Evolutionary conservation across 1,284 basidiomycete species (phyloP), one percentile per base, ranked within the genome.

Genomic region (Coniophora puteana): DNA sequence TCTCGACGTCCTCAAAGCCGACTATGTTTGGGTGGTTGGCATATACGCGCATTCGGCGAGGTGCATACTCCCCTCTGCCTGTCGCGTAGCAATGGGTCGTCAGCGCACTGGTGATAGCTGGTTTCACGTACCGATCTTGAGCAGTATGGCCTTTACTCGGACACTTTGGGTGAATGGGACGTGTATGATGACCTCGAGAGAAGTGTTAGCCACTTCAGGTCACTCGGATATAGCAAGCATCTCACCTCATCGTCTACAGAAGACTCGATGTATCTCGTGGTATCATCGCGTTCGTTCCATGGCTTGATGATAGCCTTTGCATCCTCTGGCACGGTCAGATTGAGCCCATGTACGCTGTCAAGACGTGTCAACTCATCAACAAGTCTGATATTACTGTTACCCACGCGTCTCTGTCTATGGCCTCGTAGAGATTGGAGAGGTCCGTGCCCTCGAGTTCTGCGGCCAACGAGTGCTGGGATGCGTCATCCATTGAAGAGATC

Each of bases 261-360:
- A 0, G 83, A 87, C 31, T 88, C 83, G 8, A 76, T 80, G 48
- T 67, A 89, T 46, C 71, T 72, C 2, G 59, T 62, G 3, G 74
- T 80, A 42, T 83, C 79, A 20, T 90, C 84, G 33, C 89, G 68
- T 50, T 87, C 73, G 43, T 83, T 74, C 86, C 89, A 91, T 2
- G 82, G 77, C 59, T 90, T 89, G 45, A 91, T 83, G 26, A 89
- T 62, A 13, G 69, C 75, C 50, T 77, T 80, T 1, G 86, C 87
- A 50, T 82, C 72, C 59, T 90, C 87, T 25, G 87, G 87, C 16
- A 87, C 72, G 7, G 74, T 72, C 40, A 90, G 63, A 54, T 89
- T 89, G 51, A 90, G 64, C 23, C 88, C 88, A 58, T 90, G 73
- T 37, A 89, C 83, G 54, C 87, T 89, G n/a, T n/a, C n/a, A n/a